A percentile compares a stretch with the other conserved stretches of the same genome.
Evolutionary conservation across 2,329 filamentous ascomycete species (phyloP).

Genomic region (Calonectria pauciramosa): DNA sequence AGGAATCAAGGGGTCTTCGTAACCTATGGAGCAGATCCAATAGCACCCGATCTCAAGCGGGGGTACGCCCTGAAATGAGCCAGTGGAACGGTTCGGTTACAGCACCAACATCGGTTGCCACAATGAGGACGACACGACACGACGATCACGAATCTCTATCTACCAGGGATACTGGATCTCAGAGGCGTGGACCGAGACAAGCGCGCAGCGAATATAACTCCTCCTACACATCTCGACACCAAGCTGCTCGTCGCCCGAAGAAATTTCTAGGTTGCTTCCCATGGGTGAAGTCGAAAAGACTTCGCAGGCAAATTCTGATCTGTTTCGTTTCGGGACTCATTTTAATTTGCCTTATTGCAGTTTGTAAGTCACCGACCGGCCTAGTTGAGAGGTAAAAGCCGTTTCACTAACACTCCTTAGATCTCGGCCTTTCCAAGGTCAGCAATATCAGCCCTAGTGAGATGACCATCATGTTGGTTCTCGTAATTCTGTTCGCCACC

Average conservation of each 20-base stretch:
- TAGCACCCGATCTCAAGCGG: conserved; percentile 39
- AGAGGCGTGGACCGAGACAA: not conserved
- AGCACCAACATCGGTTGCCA: not conserved
- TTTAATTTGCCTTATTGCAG: conserved; percentile 68
- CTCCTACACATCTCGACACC: not conserved
- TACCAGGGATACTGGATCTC: not conserved
- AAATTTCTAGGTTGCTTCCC: conserved; percentile 69
- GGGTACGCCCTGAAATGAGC: conserved; percentile 22
- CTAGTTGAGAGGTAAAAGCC: not conserved
- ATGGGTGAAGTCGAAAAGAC: conserved; percentile 65
- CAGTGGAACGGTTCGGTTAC: not conserved
- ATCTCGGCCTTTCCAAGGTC: conserved; percentile 79
- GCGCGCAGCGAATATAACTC: not conserved
- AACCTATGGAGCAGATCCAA: conserved; percentile 14
- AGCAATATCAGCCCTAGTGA: conserved; percentile 74
- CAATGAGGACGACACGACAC: not conserved
- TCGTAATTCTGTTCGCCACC: conserved; percentile 80
- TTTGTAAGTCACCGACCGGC: conserved; percentile 69
- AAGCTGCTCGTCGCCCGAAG: conserved; percentile 47
- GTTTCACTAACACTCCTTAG: conserved; percentile 58
- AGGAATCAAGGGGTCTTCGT: not conserved
- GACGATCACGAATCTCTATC: conserved; percentile 8
- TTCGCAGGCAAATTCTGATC: conserved; percentile 69
- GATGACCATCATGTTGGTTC: conserved; percentile 84
- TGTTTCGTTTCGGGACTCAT: conserved; percentile 77